phyloP scores from a whole-genome alignment of 1,284 basidiomycete species.

The Inonotus obliquus region DNA sequence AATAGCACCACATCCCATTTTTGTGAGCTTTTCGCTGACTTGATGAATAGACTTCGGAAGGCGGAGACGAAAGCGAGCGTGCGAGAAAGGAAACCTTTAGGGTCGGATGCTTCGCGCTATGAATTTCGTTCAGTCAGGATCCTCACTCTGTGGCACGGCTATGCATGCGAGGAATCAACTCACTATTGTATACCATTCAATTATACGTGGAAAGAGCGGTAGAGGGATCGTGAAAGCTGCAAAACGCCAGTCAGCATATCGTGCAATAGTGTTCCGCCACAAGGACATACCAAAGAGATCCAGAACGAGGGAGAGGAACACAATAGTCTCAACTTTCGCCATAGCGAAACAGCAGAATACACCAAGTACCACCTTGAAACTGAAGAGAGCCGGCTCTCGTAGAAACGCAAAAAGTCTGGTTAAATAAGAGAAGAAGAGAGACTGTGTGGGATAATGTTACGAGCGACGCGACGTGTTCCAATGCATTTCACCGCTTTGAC shows the following conservation, averaged over 20 bases:
- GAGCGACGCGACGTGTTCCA: not conserved
- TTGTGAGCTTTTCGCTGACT: slow-evolving; percentile 53
- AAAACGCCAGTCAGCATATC: slow-evolving; percentile 1
- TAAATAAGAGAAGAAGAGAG: slow-evolving; percentile 1
- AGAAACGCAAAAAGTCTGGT: not conserved
- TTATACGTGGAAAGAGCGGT: slow-evolving; percentile 83
- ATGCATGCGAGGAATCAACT: slow-evolving; percentile 24
- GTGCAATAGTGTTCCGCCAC: slow-evolving; percentile 17
- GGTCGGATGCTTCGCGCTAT: slow-evolving; percentile 67
- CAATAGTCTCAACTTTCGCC: slow-evolving; percentile 68
- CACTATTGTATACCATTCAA: slow-evolving; percentile 84
- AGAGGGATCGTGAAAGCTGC: slow-evolving; percentile 91
- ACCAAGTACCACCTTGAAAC: not conserved
- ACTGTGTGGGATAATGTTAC: not conserved
- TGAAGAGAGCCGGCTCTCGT: slow-evolving; percentile 15
- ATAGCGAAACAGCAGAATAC: slow-evolving; percentile 31
- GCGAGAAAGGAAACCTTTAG: slow-evolving; percentile 63
- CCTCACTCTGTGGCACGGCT: not conserved
- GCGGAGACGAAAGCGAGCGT: slow-evolving; percentile 62
- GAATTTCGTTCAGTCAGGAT: slow-evolving; percentile 4
- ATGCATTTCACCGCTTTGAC: slow-evolving; percentile 8
- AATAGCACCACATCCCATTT: slow-evolving; percentile 84
- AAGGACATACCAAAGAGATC: slow-evolving; percentile 65
- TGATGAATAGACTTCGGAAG: slow-evolving; percentile 59
- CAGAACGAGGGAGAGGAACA: slow-evolving; percentile 78